A percentile compares a stretch with the other conserved stretches of the same genome.
These are phyloP conservation scores for Picea glauca DNA, from an alignment of 75 land plant species.

Conservation along the genomic window DNA sequence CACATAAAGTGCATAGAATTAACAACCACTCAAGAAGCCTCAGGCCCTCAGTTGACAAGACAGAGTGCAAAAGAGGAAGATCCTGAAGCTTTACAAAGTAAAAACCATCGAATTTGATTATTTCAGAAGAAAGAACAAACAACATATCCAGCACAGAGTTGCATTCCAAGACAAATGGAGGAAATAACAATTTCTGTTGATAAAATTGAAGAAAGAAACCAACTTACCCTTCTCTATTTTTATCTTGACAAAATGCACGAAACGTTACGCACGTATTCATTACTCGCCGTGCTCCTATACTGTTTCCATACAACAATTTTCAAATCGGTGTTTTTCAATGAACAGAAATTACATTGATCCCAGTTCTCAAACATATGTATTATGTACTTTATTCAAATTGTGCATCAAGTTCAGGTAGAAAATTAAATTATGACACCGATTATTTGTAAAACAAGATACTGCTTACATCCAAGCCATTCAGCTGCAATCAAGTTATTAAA, in stretches of 20 bases:
- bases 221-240: constrained; percentile 56
- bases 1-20: neutral
- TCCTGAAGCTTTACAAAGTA: neutral
- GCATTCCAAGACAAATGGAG: neutral
- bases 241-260: constrained; percentile 50
- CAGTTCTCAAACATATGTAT: no score
- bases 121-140: neutral
- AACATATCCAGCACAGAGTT: neutral
- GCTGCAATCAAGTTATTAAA: no score
- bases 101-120: neutral
- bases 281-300: constrained; percentile 71
- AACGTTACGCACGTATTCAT: constrained; percentile 55
- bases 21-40: neutral
- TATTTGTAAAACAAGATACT: no score
- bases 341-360: no score
- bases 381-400: no score
- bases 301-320: constrained; percentile 16
- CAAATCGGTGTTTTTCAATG: no score
- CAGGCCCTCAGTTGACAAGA: neutral
- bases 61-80: neutral
- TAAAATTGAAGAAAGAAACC: neutral
- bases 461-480: no score
- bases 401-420: no score
- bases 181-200: neutral
- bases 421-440: no score